Evolutionary conservation across 2,329 filamentous ascomycete species (phyloP).

Genomic region (Hymenoscyphus scutula): DNA sequence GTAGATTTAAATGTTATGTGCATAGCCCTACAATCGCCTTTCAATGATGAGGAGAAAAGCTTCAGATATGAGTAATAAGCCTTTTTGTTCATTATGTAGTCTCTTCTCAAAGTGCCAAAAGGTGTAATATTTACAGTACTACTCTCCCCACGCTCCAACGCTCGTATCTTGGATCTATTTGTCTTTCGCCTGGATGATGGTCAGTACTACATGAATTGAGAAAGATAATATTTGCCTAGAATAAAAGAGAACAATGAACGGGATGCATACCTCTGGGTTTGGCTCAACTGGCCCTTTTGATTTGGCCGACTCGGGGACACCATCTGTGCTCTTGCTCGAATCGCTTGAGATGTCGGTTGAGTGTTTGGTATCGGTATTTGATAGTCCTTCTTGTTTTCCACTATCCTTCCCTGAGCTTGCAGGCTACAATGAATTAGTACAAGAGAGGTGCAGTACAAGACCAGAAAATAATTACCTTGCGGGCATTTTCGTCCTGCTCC

Average conservation of each 20-base stretch:
- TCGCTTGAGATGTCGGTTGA: slow-evolving; percentile 43
- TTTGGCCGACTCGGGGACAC: slow-evolving; percentile 54
- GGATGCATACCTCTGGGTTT: slow-evolving; percentile 29
- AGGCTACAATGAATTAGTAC: slow-evolving; percentile 21
- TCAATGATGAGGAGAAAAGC: background rate
- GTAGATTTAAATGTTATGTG: too few relatives aligned
- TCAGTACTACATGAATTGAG: background rate
- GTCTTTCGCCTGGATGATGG: background rate
- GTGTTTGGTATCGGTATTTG: slow-evolving; percentile 51
- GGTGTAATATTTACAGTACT: slow-evolving; percentile 1
- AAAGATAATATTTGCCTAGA: background rate
- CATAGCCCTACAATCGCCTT: too few relatives aligned
- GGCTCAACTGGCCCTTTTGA: slow-evolving; percentile 47
- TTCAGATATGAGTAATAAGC: background rate
- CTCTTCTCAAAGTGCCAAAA: background rate
- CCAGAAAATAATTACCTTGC: slow-evolving; percentile 19
- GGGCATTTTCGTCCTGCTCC: slow-evolving; percentile 17
- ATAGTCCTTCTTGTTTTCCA: slow-evolving; percentile 52
- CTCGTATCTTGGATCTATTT: background rate
- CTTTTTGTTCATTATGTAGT: background rate
- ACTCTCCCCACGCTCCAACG: background rate
- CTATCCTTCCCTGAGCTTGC: slow-evolving; percentile 42
- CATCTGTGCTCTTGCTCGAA: slow-evolving; percentile 55
- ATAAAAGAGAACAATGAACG: slow-evolving; percentile 9
- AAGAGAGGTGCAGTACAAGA: background rate